Base-by-base conservation (phyloP, 345 rosid genomes). In the Microthlaspi erraticum region DNA sequence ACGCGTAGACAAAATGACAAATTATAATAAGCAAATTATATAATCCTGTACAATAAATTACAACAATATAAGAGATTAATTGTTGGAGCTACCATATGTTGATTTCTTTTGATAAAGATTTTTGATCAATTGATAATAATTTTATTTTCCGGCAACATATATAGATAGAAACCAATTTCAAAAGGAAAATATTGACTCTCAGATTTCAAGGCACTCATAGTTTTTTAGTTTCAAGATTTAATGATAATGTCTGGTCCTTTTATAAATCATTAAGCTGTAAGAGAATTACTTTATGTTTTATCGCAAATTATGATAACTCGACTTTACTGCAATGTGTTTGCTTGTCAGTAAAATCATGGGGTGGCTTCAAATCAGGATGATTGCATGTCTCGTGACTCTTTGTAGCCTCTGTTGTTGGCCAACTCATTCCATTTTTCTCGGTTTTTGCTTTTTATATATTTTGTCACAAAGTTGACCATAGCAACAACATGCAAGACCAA, bases 261-360 rank as follows among this genome's bases (percentile, higher is more conserved):
- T 53, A 75, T 26, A 60, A 75, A 68, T 75, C 78, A 75, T 60
- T 61, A 53, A 75, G 54, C 37, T 54, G 69, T 60, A 68, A 74
- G 73, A 66, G 62, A 52, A 64, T 51, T 48, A 38, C 70, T 73
- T 73, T 73, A 56, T 57, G 64, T 72, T 49, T 65, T 50, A 64
- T 66, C 12, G 26, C 52, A 73, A 66, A 66, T 60, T 41, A 52
- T 74, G 72, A 66, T 43, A 66, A 51, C 63, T 60, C 50, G 50
- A 59, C 78, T 67, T 75, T 68, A 53, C 74, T 68, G 74, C 74
- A 60, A 75, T 75, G 64, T 60, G 74, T 75, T 60, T 68, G 68
- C 69, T 53, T 75, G 78, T 75, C 74, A 75, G 78, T 74, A 74
- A 74, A 52, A 67, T 67, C 73, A 74, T 74, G 78, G 73, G 68